Evolutionary conservation across 2,329 filamentous ascomycete genomes (phyloP).

Genomic region (Cercospora sp.): DNA sequence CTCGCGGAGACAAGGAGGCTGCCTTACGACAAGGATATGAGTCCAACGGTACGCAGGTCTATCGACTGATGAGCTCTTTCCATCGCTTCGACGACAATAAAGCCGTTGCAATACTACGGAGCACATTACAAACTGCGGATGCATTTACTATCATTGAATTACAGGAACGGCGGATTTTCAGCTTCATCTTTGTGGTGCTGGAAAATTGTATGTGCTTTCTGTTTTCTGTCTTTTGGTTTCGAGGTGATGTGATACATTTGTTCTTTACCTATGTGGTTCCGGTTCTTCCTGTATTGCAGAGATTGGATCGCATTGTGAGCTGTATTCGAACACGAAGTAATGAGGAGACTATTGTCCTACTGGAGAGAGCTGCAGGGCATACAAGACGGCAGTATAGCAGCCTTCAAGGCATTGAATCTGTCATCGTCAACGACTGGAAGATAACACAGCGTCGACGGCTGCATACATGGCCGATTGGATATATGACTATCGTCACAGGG

Average conservation of each 20-base stretch:
- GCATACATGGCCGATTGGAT: conserved; percentile 53
- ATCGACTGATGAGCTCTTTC: conserved; percentile 72
- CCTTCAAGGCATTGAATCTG: conserved; percentile 8
- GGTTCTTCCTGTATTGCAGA: conserved; percentile 65
- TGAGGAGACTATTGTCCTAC: conserved; percentile 62
- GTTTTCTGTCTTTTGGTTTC: conserved; percentile 56
- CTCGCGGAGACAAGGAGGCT: conserved; percentile 38
- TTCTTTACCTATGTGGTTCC: conserved; percentile 68
- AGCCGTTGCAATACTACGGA: conserved; percentile 61
- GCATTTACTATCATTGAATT: conserved; percentile 74
- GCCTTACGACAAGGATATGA: conserved; percentile 18
- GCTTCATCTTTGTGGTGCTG: conserved; percentile 38
- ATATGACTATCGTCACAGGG: conserved; percentile 46
- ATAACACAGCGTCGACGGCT: conserved; percentile 44
- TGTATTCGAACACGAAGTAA: conserved; percentile 67
- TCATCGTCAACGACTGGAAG: conserved; percentile 42
- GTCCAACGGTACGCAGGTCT: conserved; percentile 47
- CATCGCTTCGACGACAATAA: conserved; percentile 72
- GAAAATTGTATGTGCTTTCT: conserved; percentile 53
- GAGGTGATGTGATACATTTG: conserved; percentile 56
- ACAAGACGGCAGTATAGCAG: conserved; percentile 45
- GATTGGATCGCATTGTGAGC: conserved; percentile 69
- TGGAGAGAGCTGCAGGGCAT: conserved; percentile 43
- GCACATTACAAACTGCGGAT: conserved; percentile 65
- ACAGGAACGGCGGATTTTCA: conserved; percentile 58